Evolutionary conservation across 345 rosid species (phyloP).

Genomic region (Abelmoschus esculentus): DNA sequence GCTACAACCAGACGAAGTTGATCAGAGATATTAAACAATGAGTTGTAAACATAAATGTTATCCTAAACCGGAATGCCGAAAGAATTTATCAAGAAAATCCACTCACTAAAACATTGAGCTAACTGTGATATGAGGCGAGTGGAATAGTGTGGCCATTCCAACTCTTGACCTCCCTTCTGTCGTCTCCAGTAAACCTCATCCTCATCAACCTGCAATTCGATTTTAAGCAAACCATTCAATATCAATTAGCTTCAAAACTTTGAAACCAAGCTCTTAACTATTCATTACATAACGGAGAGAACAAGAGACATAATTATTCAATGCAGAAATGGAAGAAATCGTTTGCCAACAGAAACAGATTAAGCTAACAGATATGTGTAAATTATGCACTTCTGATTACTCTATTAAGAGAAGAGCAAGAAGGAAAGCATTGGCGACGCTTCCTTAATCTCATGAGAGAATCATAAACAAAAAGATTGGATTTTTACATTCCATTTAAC

Average conservation of each 20-base stretch:
- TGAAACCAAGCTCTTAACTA: no score
- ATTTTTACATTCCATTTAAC: conserved; percentile 26
- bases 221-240: conserved; percentile 11
- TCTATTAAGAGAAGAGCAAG: conserved; percentile 48
- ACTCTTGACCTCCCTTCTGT: conserved; percentile 58
- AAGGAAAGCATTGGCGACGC: conserved; percentile 48
- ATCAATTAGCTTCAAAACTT: conserved; percentile 2
- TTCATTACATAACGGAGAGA: no score
- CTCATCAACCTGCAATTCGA: conserved; percentile 67
- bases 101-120: conserved; percentile 69
- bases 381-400: conserved; percentile 22
- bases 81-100: conserved; percentile 7
- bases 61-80: neutral
- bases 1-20: conserved; percentile 38
- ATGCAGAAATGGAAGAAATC: neutral
- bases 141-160: conserved; percentile 64
- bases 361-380: conserved; percentile 2
- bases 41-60: neutral
- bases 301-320: neutral
- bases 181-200: conserved; percentile 79
- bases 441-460: conserved; percentile 44
- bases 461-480: conserved; percentile 28
- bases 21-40: conserved; percentile 12
- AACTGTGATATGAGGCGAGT: conserved; percentile 48
- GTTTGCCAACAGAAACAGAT: neutral